phyloP scores from a whole-genome alignment of 2,329 filamentous ascomycete genomes.

The Venturia asperata region DNA sequence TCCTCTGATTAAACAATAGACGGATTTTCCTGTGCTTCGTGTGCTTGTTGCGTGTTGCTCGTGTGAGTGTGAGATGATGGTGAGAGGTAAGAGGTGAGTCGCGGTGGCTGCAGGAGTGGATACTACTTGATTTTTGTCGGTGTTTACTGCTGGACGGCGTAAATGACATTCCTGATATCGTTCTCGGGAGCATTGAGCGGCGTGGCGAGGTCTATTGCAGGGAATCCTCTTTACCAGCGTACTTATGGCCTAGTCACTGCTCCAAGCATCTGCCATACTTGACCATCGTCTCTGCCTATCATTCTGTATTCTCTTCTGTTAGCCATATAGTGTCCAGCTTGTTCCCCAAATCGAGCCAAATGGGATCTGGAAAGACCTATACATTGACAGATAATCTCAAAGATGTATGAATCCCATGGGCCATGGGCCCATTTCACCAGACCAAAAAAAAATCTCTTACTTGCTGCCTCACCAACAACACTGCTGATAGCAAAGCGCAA shows the following conservation, averaged over 20 bases:
- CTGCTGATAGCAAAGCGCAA: background rate
- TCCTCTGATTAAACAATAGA: slow-evolving; percentile 11
- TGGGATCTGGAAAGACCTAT: background rate
- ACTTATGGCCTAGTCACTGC: no score
- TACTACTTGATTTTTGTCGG: no score
- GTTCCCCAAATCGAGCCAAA: background rate
- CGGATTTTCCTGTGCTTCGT: background rate
- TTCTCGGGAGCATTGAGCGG: no score
- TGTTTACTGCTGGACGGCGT: no score
- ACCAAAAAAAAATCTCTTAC: background rate
- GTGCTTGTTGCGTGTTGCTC: background rate
- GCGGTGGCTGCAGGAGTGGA: no score
- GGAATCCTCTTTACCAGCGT: no score
- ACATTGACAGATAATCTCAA: background rate
- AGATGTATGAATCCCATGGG: background rate
- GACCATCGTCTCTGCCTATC: no score
- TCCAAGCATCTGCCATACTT: no score
- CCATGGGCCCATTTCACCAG: background rate
- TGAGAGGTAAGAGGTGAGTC: background rate
- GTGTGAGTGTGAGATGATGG: background rate
- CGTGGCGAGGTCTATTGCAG: no score
- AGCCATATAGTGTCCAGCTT: background rate
- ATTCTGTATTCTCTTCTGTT: background rate
- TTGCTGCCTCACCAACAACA: background rate
- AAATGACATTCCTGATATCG: no score